Evolutionary conservation across 139 green algal species (phyloP).

Genomic region (Micractinium conductrix): DNA sequence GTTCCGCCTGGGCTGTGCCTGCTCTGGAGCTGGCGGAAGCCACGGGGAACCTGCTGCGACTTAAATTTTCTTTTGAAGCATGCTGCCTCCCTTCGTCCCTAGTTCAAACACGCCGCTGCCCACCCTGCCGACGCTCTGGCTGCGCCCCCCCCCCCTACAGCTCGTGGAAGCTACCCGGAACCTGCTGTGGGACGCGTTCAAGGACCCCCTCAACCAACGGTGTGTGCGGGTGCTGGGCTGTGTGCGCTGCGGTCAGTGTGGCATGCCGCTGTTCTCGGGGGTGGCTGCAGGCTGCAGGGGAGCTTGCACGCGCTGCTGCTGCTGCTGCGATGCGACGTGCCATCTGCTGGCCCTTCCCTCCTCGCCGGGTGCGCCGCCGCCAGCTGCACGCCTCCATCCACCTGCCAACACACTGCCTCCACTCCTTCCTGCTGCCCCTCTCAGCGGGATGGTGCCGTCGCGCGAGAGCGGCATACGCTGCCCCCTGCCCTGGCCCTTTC

Average conservation of each 20-base stretch:
- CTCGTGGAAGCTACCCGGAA: constrained; percentile 40
- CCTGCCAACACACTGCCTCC: no score
- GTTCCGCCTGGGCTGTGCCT: no score
- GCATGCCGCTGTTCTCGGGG: no score
- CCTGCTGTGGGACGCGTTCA: constrained; percentile 53
- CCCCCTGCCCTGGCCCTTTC: not conserved
- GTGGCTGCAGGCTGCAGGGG: no score
- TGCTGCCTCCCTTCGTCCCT: not conserved
- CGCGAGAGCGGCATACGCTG: no score
- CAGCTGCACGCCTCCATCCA: no score
- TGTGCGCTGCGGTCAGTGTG: not conserved
- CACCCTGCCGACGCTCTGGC: not conserved
- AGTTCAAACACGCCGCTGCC: not conserved
- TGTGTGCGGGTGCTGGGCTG: not conserved
- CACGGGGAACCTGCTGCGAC: no score
- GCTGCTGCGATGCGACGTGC: no score
- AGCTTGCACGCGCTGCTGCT: not conserved
- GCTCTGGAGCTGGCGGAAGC: not conserved
- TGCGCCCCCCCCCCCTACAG: not conserved
- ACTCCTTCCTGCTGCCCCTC: no score
- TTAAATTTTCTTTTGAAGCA: not conserved
- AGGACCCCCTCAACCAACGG: constrained; percentile 55
- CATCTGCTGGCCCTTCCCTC: no score
- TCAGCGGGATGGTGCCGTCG: no score
- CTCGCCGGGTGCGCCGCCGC: no score